Evolutionary conservation across 2,329 filamentous ascomycete genomes (phyloP).

Genomic region (Onygenales sp.): DNA sequence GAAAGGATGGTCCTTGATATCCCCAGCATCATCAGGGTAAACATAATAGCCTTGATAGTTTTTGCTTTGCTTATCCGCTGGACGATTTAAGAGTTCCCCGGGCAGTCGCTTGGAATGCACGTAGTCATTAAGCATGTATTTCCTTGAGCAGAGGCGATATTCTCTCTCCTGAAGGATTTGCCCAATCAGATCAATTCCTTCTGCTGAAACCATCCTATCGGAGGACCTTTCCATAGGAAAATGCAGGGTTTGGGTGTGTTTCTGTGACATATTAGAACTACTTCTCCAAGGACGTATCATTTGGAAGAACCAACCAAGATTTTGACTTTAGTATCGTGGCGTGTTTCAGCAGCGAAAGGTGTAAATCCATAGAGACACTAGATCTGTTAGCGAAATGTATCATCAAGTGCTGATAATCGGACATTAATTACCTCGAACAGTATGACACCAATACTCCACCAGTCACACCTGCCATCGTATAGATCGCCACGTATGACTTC

Average conservation of each 20-base stretch:
- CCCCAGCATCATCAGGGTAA: constrained; percentile 72
- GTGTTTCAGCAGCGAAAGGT: constrained; percentile 74
- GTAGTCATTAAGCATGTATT: constrained; percentile 61
- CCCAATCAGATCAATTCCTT: constrained; percentile 69
- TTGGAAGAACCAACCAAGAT: constrained; percentile 54
- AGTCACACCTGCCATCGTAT: constrained; percentile 92
- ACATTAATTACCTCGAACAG: constrained; percentile 59
- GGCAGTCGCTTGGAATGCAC: constrained; percentile 22
- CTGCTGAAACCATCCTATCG: constrained; percentile 51
- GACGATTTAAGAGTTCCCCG: constrained; percentile 22
- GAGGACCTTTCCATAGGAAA: constrained; percentile 54
- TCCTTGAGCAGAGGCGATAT: constrained; percentile 62
- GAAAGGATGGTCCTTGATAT: constrained; percentile 84
- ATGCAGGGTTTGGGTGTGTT: constrained; percentile 58
- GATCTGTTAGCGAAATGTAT: background rate
- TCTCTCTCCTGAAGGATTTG: constrained; percentile 66
- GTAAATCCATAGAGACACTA: constrained; percentile 83
- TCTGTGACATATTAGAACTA: constrained; percentile 33
- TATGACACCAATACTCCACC: constrained; percentile 94
- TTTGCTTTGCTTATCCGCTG: constrained; percentile 21
- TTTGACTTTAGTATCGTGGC: constrained; percentile 74
- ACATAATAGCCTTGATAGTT: constrained; percentile 54
- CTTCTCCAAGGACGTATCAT: background rate
- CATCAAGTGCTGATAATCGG: background rate
- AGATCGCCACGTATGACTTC: constrained; percentile 74